Base-by-base conservation (phyloP, 208 protist genomes). In the Wallacemonas sp. region DNA sequence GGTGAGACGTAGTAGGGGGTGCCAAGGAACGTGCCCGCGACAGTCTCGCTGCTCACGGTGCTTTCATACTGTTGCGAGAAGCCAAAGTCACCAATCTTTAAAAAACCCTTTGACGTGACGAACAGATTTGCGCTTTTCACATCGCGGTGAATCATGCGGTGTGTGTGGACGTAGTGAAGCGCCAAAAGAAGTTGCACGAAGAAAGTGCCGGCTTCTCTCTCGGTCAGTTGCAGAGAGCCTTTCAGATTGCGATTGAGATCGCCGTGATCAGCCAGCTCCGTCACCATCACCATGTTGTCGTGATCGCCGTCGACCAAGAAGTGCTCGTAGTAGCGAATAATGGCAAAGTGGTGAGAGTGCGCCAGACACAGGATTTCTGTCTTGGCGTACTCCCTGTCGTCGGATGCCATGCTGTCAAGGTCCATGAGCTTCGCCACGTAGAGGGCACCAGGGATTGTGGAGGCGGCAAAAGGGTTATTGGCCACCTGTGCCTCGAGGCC, bases 61-160 rank as follows among this genome's bases (percentile, higher is more conserved):
- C 73, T 87, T 57, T 90, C 82, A 58, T 95, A 92, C 72, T 97
- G 83, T 53, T 92, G 78, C 17, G 90, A 90, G 60, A 97, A 96
- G 9, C 94, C 94, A 73, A 97, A 97, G 78, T 97, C 94, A 39
- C 94, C 94, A 1, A 97, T 69, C 62, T 97, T 97, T 9, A 97
- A 50, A 50, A 96, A 81, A 5, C 91, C 91, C 27, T 58, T 62
- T 2, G 89, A 81, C 41, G 86, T 95, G 32, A 97, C 65, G 55
- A 97, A 89, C 17, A 97, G 63, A 55, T 97, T 97, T 8, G 89
- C 89, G 37, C 82, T 89, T 64, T 97, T 95, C 27, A 97, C 75
- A 52, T 97, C 92, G 13, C 93, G 84, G 69, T 97, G 94, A 53
- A 97, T 92, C 83, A 97, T 97, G 19, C 90, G 75, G n/a, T 81